phyloP scores from a whole-genome alignment of 1,284 basidiomycete genomes.

The Cryptococcus neoformans region DNA sequence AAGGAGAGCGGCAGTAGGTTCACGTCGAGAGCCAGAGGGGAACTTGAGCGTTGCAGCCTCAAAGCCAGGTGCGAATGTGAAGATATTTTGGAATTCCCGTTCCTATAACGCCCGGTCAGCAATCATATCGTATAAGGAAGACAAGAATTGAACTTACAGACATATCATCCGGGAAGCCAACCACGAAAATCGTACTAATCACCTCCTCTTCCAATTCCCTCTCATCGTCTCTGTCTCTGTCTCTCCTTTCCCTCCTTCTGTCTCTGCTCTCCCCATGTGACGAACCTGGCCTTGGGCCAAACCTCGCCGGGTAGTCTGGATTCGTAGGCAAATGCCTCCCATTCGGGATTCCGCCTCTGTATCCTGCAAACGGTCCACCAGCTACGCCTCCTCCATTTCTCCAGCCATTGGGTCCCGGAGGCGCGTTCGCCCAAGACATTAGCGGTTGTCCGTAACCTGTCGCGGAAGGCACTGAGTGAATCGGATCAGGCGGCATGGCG shows the following conservation, averaged over 20 bases:
- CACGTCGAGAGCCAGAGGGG: constrained; percentile 53
- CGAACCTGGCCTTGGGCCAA: constrained; percentile 9
- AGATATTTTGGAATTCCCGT: constrained; percentile 99
- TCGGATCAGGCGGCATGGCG: constrained; percentile 46
- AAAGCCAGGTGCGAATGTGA: constrained; percentile 92
- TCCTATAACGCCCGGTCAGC: constrained; percentile 57
- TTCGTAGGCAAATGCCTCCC: constrained; percentile 7
- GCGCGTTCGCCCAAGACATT: constrained; percentile 7
- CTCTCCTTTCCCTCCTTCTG: constrained; percentile 15
- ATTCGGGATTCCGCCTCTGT: constrained; percentile 6
- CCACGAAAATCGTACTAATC: constrained; percentile 97
- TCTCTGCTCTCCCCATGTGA: constrained; percentile 14
- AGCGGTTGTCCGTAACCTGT: not conserved
- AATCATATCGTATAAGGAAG: not conserved
- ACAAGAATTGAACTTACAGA: constrained; percentile 59
- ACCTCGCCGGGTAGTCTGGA: not conserved
- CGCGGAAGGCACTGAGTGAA: constrained; percentile 25
- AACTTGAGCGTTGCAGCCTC: constrained; percentile 98
- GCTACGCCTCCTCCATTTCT: constrained; percentile 5
- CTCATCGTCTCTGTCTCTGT: constrained; percentile 28
- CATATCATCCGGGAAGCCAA: constrained; percentile 99
- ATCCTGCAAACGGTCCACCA: not conserved
- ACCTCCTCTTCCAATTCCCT: constrained; percentile 64
- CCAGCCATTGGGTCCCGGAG: constrained; percentile 13
- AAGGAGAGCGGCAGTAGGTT: constrained; percentile 19